phyloP scores from a whole-genome alignment of 192 early-diverging fungal species.

The Backusella psychrophila region DNA sequence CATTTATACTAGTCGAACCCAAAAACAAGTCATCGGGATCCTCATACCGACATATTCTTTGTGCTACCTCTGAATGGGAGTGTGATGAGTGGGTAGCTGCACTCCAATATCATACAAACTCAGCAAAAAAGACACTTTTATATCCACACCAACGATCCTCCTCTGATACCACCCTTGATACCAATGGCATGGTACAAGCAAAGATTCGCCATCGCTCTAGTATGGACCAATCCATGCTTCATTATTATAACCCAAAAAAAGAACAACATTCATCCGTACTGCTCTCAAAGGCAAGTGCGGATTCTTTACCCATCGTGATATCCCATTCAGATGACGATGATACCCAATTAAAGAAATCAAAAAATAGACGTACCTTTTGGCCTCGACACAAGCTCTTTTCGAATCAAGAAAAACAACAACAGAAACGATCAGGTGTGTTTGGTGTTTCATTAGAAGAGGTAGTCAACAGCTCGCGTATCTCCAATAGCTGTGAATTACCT shows the following conservation, averaged over 20 bases:
- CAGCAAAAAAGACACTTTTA: neutral
- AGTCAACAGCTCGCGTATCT: conserved; percentile 65
- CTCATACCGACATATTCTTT: conserved; percentile 74
- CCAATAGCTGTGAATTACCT: conserved; percentile 79
- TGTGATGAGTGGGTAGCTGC: conserved; percentile 90
- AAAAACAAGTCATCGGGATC: conserved; percentile 59
- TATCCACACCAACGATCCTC: neutral
- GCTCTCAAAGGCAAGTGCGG: neutral
- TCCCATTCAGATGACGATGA: neutral
- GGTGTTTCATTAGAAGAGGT: conserved; percentile 84
- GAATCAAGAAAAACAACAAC: conserved; percentile 8
- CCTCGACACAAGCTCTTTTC: neutral
- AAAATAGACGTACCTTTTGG: conserved; percentile 2
- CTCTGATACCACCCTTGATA: neutral
- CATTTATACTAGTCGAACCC: conserved; percentile 83
- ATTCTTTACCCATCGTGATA: neutral
- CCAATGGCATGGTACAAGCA: neutral
- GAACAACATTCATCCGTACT: neutral
- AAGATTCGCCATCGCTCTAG: conserved; percentile 2
- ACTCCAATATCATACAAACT: conserved; percentile 34
- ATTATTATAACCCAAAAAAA: neutral
- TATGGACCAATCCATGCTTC: neutral
- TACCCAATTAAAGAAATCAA: neutral
- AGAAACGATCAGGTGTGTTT: conserved; percentile 69
- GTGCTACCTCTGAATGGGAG: conserved; percentile 85